These are phyloP conservation scores for Tetrapisispora arboricola DNA, from an alignment of 805 yeast genomes.

Conservation along the genomic window DNA sequence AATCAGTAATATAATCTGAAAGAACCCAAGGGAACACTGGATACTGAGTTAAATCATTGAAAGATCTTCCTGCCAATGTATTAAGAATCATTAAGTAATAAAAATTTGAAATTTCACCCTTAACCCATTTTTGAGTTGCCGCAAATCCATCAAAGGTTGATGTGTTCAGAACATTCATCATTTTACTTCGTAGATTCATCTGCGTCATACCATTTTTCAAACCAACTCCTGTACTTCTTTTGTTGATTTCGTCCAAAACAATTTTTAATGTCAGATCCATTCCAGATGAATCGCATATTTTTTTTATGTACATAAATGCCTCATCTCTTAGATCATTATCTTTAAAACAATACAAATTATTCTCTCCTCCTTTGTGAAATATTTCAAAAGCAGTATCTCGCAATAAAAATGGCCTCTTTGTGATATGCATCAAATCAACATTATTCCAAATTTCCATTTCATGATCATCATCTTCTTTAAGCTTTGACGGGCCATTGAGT, in stretches of 20 bases:
- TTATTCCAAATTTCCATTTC: slow-evolving; percentile 51
- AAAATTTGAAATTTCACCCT: slow-evolving; percentile 74
- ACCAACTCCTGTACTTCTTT: slow-evolving; percentile 26
- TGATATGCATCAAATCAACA: slow-evolving; percentile 47
- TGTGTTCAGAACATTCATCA: slow-evolving; percentile 33
- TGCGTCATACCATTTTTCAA: slow-evolving; percentile 26
- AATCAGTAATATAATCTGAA: slow-evolving; percentile 67
- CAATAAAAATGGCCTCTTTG: slow-evolving; percentile 65
- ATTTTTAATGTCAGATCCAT: slow-evolving; percentile 46
- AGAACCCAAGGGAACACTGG: slow-evolving; percentile 91
- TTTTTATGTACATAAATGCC: slow-evolving; percentile 40
- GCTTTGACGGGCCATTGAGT: slow-evolving; percentile 36
- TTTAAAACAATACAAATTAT: slow-evolving; percentile 57
- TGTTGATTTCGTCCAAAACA: slow-evolving; percentile 40
- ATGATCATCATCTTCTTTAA: slow-evolving; percentile 26
- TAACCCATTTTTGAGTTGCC: slow-evolving; percentile 63
- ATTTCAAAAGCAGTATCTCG: slow-evolving; percentile 76
- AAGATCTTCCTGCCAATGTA: slow-evolving; percentile 80
- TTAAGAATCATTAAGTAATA: slow-evolving; percentile 71
- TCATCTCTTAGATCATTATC: slow-evolving; percentile 44
- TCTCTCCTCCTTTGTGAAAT: slow-evolving; percentile 63
- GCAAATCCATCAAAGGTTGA: slow-evolving; percentile 22
- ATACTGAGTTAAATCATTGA: slow-evolving; percentile 81
- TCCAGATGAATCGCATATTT: slow-evolving; percentile 39
- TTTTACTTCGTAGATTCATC: slow-evolving; percentile 32